Percentiles rank a stretch among this genome's conserved stretches.
phyloP scores from a whole-genome alignment of 805 yeast genomes.

The Ogataea corticis region DNA sequence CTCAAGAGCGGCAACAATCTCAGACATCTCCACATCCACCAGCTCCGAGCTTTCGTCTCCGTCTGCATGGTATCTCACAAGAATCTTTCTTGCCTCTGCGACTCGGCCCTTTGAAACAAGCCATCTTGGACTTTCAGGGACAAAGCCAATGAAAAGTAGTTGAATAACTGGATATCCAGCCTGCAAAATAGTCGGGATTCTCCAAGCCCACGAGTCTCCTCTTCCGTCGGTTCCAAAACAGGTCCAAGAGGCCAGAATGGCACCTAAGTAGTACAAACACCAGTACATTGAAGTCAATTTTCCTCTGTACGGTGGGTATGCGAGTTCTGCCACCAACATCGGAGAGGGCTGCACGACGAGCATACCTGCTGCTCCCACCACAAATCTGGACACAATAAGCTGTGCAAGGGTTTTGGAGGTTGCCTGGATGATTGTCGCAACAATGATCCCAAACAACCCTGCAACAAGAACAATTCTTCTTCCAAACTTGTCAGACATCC shows the following conservation, averaged over 20 bases:
- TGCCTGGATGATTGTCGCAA: conserved; percentile 58
- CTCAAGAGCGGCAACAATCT: conserved; percentile 40
- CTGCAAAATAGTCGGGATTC: conserved; percentile 55
- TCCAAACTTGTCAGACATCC: conserved; percentile 51
- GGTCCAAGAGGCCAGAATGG: conserved; percentile 48
- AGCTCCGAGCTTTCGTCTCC: conserved; percentile 32
- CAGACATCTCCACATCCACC: conserved; percentile 38
- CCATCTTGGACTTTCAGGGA: conserved; percentile 50
- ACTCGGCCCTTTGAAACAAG: conserved; percentile 37
- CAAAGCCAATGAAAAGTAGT: conserved; percentile 33
- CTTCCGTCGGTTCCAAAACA: conserved; percentile 42
- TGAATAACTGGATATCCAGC: conserved; percentile 48
- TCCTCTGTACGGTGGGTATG: conserved; percentile 48
- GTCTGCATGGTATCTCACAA: conserved; percentile 40
- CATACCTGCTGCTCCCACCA: conserved; percentile 49
- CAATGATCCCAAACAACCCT: conserved; percentile 53
- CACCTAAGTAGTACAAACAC: conserved; percentile 47
- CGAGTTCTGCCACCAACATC: conserved; percentile 49
- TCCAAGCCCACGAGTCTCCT: conserved; percentile 46
- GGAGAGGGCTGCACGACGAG: conserved; percentile 47
- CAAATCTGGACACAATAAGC: conserved; percentile 45
- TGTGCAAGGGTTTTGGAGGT: conserved; percentile 36
- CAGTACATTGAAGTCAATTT: conserved; percentile 48
- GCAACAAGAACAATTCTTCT: conserved; percentile 55
- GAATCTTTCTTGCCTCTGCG: conserved; percentile 37